Evolutionary conservation across 176 grass and related monocot genomes (phyloP).

Genomic region (Oryza glumipatula): DNA sequence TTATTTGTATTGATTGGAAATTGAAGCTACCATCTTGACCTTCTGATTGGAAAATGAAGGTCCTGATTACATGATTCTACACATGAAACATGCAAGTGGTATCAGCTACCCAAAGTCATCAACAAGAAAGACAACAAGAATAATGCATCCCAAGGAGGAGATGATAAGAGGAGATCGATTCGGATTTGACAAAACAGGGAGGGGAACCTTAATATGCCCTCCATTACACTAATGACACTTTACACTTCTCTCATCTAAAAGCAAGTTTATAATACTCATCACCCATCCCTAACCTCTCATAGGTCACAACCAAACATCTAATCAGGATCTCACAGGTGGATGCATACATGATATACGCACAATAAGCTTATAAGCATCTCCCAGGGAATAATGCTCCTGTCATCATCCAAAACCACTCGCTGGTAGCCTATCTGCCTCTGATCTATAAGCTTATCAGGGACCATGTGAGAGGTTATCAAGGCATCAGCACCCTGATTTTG

Average conservation of each 20-base stretch:
- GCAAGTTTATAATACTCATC: not conserved
- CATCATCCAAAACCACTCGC: not conserved
- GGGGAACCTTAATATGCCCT: not conserved
- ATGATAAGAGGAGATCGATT: not conserved
- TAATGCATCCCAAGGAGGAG: not conserved
- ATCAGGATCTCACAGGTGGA: not conserved
- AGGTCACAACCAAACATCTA: slow-evolving; percentile 4
- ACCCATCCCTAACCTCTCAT: slow-evolving; percentile 24
- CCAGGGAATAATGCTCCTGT: slow-evolving; percentile 27
- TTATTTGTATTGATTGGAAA: not conserved
- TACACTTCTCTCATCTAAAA: not conserved
- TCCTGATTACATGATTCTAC: not conserved
- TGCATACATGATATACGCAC: not conserved
- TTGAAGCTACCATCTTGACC: too few relatives aligned
- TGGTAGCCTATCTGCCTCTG: not conserved
- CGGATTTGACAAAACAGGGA: not conserved
- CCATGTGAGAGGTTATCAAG: slow-evolving; percentile 36
- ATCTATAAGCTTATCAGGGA: slow-evolving; percentile 24
- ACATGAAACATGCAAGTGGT: not conserved
- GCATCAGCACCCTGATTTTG: slow-evolving; percentile 21
- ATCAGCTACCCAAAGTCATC: not conserved
- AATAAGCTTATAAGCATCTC: slow-evolving; percentile 22
- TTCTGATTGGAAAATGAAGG: not conserved
- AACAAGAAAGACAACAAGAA: not conserved
- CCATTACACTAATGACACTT: not conserved